These are phyloP conservation scores for Lasiodiplodia citricola DNA, from an alignment of 2,329 filamentous ascomycete species.

Conservation along the genomic window DNA sequence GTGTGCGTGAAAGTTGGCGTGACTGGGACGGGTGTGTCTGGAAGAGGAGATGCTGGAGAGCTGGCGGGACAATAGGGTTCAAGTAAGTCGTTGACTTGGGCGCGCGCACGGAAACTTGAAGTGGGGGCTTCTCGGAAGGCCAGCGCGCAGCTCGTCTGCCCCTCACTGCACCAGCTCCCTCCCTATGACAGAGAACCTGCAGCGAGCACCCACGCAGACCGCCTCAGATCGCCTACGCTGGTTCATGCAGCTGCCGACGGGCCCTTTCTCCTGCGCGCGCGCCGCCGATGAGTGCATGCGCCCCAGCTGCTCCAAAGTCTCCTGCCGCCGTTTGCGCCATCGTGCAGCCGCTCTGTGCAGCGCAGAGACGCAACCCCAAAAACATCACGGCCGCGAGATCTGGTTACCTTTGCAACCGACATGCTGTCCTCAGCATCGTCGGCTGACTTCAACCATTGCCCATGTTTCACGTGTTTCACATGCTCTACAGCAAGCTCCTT, in stretches of 20 bases:
- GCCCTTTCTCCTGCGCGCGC: constrained; percentile 6
- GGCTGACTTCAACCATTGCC: not conserved
- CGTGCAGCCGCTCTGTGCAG: constrained; percentile 29
- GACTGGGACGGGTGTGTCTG: constrained; percentile 32
- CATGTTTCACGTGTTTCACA: not conserved
- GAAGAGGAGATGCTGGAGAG: constrained; percentile 33
- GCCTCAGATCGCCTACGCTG: constrained; percentile 26
- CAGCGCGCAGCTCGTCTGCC: constrained; percentile 24
- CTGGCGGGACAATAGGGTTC: constrained; percentile 27
- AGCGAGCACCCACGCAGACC: constrained; percentile 15
- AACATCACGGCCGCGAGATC: not conserved
- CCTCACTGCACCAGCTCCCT: constrained; percentile 21
- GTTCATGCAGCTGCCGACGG: constrained; percentile 22
- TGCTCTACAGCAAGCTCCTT: not conserved
- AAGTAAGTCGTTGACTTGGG: constrained; percentile 27
- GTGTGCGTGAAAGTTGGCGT: constrained; percentile 29
- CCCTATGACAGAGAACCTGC: constrained; percentile 10
- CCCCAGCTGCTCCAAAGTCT: not conserved
- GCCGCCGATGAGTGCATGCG: constrained; percentile 13
- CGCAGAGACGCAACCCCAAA: not conserved
- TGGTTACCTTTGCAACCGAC: not conserved
- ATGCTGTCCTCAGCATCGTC: not conserved
- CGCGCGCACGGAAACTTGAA: constrained; percentile 25
- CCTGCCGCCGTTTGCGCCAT: constrained; percentile 38
- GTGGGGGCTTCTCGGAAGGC: constrained; percentile 23